phyloP scores from a whole-genome alignment of 2,329 filamentous ascomycete genomes.

The Cladophialophora exuberans region DNA sequence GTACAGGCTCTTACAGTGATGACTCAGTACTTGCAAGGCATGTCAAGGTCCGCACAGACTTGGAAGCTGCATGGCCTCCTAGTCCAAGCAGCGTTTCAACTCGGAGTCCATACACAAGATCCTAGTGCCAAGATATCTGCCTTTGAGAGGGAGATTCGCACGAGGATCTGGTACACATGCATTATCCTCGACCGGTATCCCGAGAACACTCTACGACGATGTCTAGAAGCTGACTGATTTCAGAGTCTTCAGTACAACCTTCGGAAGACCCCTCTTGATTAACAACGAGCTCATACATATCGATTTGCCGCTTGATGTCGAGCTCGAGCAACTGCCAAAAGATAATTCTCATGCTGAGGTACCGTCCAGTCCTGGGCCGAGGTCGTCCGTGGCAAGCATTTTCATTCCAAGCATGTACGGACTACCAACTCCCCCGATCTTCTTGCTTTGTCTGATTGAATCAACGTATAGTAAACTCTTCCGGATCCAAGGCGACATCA shows the following conservation, averaged over 20 bases:
- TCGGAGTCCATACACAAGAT: slow-evolving; percentile 4
- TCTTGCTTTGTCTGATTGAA: too few relatives aligned
- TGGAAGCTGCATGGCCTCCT: slow-evolving; percentile 10
- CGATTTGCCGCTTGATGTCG: slow-evolving; percentile 2
- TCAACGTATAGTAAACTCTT: slow-evolving; percentile 4
- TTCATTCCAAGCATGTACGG: slow-evolving; percentile 12
- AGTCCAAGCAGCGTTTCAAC: slow-evolving; percentile 8
- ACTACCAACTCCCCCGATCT: too few relatives aligned
- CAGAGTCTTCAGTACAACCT: slow-evolving; percentile 9
- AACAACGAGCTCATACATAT: slow-evolving; percentile 11
- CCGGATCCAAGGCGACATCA: slow-evolving; percentile 10
- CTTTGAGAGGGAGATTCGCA: slow-evolving; percentile 5
- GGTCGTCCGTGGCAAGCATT: neutral
- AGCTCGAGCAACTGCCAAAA: slow-evolving; percentile 2
- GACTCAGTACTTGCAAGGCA: slow-evolving; percentile 16
- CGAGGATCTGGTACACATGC: slow-evolving; percentile 11
- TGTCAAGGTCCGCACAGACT: slow-evolving; percentile 4
- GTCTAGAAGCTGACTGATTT: neutral
- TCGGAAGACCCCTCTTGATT: slow-evolving; percentile 7
- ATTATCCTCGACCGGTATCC: slow-evolving; percentile 11
- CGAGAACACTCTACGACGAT: neutral
- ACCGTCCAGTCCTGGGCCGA: neutral
- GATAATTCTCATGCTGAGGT: neutral
- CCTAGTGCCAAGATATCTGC: neutral
- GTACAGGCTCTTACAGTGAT: slow-evolving; percentile 11